Conservation (phyloP, 2,329 filamentous ascomycete species). For the Atkinsonella texensis region DNA sequence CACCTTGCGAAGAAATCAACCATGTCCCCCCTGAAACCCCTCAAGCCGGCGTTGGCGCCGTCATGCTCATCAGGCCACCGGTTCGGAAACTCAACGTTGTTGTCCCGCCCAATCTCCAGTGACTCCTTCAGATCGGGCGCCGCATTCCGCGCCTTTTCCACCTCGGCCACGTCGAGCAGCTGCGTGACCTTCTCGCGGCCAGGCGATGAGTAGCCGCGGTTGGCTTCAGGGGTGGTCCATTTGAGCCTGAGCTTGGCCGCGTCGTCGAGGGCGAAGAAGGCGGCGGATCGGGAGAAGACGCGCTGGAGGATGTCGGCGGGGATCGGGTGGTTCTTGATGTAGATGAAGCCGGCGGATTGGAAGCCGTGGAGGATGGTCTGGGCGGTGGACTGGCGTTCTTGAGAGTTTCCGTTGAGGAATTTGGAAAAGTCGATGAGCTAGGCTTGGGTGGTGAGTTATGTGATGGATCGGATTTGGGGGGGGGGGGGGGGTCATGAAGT, state of each 20-base stretch:
- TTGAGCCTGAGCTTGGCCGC: constrained; percentile 51
- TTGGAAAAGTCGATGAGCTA: constrained; percentile 48
- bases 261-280: constrained; percentile 55
- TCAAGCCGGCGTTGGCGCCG: constrained; percentile 24
- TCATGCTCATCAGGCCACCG: constrained; percentile 54
- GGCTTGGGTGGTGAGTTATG: background rate
- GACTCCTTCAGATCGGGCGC: constrained; percentile 56
- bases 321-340: constrained; percentile 71
- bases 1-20: constrained; percentile 61
- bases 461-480: background rate
- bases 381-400: constrained; percentile 53
- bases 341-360: constrained; percentile 79
- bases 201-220: constrained; percentile 59
- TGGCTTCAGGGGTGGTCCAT: constrained; percentile 62
- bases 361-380: constrained; percentile 67
- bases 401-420: constrained; percentile 52
- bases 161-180: constrained; percentile 39
- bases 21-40: constrained; percentile 62
- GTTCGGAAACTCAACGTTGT: constrained; percentile 52
- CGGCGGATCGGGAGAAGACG: constrained; percentile 55
- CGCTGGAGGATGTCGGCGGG: constrained; percentile 41
- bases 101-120: constrained; percentile 52
- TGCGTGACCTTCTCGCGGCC: constrained; percentile 61
- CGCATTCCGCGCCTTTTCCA: constrained; percentile 43
- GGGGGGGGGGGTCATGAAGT: no score